A percentile compares a stretch with the other conserved stretches of the same genome.
Conservation (phyloP, 2,329 filamentous ascomycete species). For the Cladosporium sp. region DNA sequence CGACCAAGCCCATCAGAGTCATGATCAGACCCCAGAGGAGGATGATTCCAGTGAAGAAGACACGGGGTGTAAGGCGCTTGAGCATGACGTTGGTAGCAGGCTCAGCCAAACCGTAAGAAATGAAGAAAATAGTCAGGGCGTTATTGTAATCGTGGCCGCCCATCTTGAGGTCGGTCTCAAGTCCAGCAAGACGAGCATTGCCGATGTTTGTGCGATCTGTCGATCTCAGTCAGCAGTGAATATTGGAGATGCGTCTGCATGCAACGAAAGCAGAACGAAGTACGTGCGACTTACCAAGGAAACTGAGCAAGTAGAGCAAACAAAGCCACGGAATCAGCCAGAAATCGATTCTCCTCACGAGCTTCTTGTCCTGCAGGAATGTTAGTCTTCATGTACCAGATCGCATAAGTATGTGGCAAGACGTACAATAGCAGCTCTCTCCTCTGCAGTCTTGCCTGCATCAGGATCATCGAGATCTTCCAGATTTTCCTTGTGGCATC, state of each 20-base stretch:
- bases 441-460: conserved; percentile 63
- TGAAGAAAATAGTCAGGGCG: conserved; percentile 79
- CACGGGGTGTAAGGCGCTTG: conserved; percentile 70
- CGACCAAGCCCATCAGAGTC: conserved; percentile 42
- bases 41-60: conserved; percentile 79
- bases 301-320: conserved; percentile 71
- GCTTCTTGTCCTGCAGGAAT: conserved; percentile 57
- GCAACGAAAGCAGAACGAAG: neutral
- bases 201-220: conserved; percentile 70
- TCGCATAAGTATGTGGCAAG: neutral
- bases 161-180: conserved; percentile 61
- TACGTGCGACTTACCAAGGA: conserved; percentile 55
- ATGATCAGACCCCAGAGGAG: conserved; percentile 71
- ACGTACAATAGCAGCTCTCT: conserved; percentile 61
- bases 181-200: conserved; percentile 62
- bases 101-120: conserved; percentile 80
- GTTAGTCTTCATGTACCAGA: conserved; percentile 7
- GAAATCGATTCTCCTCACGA: conserved; percentile 63
- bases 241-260: neutral
- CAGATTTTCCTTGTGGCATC: conserved; percentile 11
- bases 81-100: conserved; percentile 76
- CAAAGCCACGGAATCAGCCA: conserved; percentile 67
- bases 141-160: conserved; percentile 68
- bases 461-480: conserved; percentile 55
- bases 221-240: conserved; percentile 18